These are phyloP conservation scores for Podosphaera fusca DNA, from an alignment of 2,329 filamentous ascomycete species.

Conservation along the genomic window DNA sequence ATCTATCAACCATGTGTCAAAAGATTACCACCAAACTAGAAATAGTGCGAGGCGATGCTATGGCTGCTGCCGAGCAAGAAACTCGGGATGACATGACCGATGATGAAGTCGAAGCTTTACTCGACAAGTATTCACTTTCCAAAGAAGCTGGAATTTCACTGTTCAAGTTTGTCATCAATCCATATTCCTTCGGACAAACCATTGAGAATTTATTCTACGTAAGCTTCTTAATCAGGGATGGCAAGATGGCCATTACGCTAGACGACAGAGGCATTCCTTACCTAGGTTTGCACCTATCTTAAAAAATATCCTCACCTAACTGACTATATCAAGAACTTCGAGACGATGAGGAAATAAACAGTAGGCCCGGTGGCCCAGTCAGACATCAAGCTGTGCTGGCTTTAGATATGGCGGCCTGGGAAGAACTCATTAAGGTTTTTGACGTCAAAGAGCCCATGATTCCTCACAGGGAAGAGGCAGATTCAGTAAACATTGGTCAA, in stretches of 20 bases:
- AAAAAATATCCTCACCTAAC: background rate
- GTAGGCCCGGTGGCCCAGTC: conserved; percentile 27
- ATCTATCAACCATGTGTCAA: conserved; percentile 56
- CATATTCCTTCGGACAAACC: conserved; percentile 74
- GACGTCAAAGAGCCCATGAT: conserved; percentile 64
- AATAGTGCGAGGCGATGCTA: conserved; percentile 23
- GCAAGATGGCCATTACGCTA: conserved; percentile 46
- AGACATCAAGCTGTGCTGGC: conserved; percentile 75
- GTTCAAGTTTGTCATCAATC: conserved; percentile 77
- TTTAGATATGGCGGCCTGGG: conserved; percentile 69
- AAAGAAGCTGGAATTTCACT: conserved; percentile 50
- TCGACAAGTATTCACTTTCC: conserved; percentile 42
- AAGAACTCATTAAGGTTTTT: conserved; percentile 51
- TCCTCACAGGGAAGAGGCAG: conserved; percentile 43
- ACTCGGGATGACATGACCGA: conserved; percentile 25
- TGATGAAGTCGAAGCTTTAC: conserved; percentile 25
- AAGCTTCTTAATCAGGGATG: conserved; percentile 81
- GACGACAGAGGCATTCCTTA: conserved; percentile 59
- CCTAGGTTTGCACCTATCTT: conserved; percentile 35
- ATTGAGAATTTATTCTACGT: conserved; percentile 95
- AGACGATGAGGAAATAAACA: conserved; percentile 8
- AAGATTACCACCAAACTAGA: conserved; percentile 44
- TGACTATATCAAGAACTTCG: conserved; percentile 7
- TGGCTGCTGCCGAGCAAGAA: conserved; percentile 22
- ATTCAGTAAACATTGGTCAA: conserved; percentile 8